phyloP scores from a whole-genome alignment of 768 basidiomycete genomes.

The Rhodotorula babjevae region DNA sequence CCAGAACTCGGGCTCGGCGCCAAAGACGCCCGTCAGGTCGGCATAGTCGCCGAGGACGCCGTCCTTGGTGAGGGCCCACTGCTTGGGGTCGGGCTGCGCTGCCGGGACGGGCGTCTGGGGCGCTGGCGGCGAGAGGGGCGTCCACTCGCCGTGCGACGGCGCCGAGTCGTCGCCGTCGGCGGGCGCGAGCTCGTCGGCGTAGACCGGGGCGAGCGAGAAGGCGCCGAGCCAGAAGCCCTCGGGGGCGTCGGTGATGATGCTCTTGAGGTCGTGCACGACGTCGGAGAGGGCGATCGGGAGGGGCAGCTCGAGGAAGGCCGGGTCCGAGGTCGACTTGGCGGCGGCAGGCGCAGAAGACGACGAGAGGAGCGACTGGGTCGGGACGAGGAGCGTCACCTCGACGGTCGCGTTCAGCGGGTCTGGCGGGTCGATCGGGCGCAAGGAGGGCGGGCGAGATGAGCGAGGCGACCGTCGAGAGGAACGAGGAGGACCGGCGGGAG shows the following conservation, averaged over 20 bases:
- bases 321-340: neutral
- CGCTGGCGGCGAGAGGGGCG: conserved; percentile 39
- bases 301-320: conserved; percentile 34
- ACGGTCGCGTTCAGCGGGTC: conserved; percentile 5
- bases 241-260: conserved; percentile 49
- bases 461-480: neutral
- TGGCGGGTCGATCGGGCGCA: neutral
- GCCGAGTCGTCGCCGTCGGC: conserved; percentile 11
- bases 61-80: conserved; percentile 32
- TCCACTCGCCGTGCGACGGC: conserved; percentile 40
- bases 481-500: too few species aligned
- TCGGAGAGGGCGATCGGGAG: conserved; percentile 31
- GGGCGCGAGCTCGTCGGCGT: conserved; percentile 38
- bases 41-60: conserved; percentile 48
- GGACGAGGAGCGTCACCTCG: conserved; percentile 38
- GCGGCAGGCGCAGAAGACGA: neutral
- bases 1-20: conserved; percentile 37
- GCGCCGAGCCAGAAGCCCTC: conserved; percentile 52
- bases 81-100: conserved; percentile 41
- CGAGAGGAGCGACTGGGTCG: conserved; percentile 26
- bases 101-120: conserved; percentile 43
- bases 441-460: too few species aligned
- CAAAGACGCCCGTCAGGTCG: conserved; percentile 50
- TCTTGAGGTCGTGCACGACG: conserved; percentile 43
- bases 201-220: conserved; percentile 45